Conservation (phyloP, 805 yeast genomes). For the Candida nanaspora region DNA sequence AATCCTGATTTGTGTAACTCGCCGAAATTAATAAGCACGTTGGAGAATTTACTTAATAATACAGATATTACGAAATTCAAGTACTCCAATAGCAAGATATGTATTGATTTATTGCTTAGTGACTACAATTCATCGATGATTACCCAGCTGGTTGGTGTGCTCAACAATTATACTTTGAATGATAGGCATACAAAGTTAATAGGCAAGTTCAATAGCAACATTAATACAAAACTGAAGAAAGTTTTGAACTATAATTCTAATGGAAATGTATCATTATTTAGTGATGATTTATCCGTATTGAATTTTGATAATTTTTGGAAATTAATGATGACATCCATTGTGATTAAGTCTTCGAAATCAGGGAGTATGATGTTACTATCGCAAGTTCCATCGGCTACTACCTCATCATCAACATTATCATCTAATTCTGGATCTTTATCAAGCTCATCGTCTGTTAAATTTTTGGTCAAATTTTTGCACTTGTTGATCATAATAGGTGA, state of each 20-base stretch:
- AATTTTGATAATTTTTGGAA: conserved; percentile 13
- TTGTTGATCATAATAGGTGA: conserved; percentile 19
- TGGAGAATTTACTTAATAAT: conserved; percentile 13
- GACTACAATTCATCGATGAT: conserved; percentile 2
- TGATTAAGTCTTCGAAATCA: too few relatives aligned
- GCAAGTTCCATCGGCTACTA: too few relatives aligned
- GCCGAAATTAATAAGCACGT: conserved; percentile 11
- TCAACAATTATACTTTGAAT: background rate
- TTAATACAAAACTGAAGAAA: conserved; percentile 11
- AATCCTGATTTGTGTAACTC: conserved; percentile 12
- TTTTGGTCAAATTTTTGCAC: conserved; percentile 15
- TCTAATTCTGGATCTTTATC: too few relatives aligned
- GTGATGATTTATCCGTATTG: conserved; percentile 3
- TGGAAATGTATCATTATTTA: background rate
- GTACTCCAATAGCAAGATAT: background rate
- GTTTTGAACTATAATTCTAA: conserved; percentile 6
- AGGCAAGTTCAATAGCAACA: conserved; percentile 13
- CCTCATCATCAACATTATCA: too few relatives aligned
- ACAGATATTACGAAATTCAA: conserved; percentile 7
- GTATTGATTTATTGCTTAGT: background rate
- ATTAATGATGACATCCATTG: conserved; percentile 9
- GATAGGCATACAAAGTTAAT: conserved; percentile 7
- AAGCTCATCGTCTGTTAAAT: too few relatives aligned
- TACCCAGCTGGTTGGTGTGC: background rate
- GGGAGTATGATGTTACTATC: too few relatives aligned